phyloP scores from a whole-genome alignment of 805 yeast species.

The Candida pseudofarinosa region DNA sequence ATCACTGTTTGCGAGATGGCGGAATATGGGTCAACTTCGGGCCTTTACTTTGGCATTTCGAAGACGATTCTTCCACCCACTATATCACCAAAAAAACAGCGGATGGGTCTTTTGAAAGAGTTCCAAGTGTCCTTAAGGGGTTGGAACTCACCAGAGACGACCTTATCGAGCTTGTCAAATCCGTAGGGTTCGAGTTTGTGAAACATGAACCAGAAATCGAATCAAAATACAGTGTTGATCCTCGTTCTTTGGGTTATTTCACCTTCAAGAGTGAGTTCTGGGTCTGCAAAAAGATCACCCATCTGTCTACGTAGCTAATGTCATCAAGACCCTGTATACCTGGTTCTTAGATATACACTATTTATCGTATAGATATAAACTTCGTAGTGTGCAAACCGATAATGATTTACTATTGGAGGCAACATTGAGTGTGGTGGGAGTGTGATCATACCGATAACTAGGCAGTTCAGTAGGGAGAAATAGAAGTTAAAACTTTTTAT shows the following conservation, averaged over 20 bases:
- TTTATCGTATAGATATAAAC: background rate
- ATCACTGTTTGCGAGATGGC: slow-evolving; percentile 38
- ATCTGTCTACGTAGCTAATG: background rate
- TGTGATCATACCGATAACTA: background rate
- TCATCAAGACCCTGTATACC: too few species aligned
- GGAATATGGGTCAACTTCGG: slow-evolving; percentile 68
- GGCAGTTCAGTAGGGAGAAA: background rate
- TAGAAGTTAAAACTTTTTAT: background rate
- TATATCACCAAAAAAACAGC: slow-evolving; percentile 16
- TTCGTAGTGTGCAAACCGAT: background rate
- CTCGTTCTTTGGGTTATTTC: slow-evolving; percentile 48
- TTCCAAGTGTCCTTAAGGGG: slow-evolving; percentile 41
- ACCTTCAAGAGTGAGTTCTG: slow-evolving; percentile 63
- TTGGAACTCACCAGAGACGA: slow-evolving; percentile 59
- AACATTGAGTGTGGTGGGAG: background rate
- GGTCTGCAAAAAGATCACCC: slow-evolving; percentile 45
- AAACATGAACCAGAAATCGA: slow-evolving; percentile 41
- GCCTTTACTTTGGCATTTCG: slow-evolving; percentile 71
- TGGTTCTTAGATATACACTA: too few species aligned
- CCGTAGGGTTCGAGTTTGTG: slow-evolving; percentile 49
- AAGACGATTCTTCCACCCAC: slow-evolving; percentile 38
- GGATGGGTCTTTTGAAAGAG: background rate
- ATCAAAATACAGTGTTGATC: slow-evolving; percentile 53
- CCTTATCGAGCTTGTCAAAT: slow-evolving; percentile 40
- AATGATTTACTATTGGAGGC: background rate